phyloP scores from a whole-genome alignment of 2,329 filamentous ascomycete genomes.

The Diplodia intermedia region DNA sequence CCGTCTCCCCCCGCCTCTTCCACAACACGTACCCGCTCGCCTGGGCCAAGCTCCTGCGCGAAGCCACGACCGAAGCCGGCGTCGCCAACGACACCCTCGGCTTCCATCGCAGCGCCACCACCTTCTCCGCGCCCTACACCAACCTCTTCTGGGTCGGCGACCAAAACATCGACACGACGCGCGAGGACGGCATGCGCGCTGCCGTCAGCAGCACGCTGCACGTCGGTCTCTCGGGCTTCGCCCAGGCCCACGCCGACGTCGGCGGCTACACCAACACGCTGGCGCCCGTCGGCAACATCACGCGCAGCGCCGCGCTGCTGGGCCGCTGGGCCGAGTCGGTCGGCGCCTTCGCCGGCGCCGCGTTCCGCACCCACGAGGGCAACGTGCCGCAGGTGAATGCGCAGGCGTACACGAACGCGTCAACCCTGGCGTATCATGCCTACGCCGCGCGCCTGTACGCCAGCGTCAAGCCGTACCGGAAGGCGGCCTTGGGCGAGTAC shows the following conservation, averaged over 20 bases:
- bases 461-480: constrained; percentile 45
- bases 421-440: constrained; percentile 45
- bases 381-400: constrained; percentile 48
- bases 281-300: constrained; percentile 42
- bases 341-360: constrained; percentile 44
- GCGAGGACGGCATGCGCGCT: constrained; percentile 48
- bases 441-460: constrained; percentile 48
- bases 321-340: constrained; percentile 48
- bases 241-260: constrained; percentile 47
- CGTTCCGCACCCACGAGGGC: constrained; percentile 49
- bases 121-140: constrained; percentile 44
- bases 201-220: constrained; percentile 46
- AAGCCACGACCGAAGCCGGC: constrained; percentile 39
- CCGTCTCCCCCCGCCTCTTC: constrained; percentile 42
- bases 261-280: constrained; percentile 48
- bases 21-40: constrained; percentile 47
- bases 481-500: constrained; percentile 40
- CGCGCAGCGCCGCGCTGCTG: constrained; percentile 46
- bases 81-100: constrained; percentile 43
- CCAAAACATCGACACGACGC: constrained; percentile 45
- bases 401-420: constrained; percentile 48
- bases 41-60: constrained; percentile 46
- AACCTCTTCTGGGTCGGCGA: constrained; percentile 52
- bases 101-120: constrained; percentile 47
- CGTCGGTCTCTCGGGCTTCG: constrained; percentile 48